phyloP scores from a whole-genome alignment of 306 rosid species.

The cucumber (Cucumis sativus) region DNA sequence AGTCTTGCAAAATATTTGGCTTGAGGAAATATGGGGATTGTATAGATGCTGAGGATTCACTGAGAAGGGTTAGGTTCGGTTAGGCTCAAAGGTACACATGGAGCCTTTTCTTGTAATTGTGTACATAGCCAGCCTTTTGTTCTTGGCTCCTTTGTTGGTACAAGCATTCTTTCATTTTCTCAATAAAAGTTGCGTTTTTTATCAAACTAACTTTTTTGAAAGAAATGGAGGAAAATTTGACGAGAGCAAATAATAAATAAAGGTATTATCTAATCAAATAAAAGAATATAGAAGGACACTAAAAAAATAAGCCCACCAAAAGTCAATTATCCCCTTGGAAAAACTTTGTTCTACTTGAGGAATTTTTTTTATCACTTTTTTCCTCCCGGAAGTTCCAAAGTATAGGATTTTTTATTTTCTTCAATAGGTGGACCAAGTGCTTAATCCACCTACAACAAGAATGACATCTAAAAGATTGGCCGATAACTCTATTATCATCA shows the following conservation, averaged over 20 bases:
- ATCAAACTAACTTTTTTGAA: not conserved
- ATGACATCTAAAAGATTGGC: not conserved
- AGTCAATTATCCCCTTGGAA: not conserved
- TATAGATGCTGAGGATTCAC: not conserved
- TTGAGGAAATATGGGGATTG: not conserved
- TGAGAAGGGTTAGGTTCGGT: not conserved
- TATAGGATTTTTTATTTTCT: not conserved
- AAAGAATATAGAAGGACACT: too few relatives aligned
- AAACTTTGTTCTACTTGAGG: not conserved
- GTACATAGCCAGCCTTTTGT: not conserved
- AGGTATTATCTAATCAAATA: not conserved
- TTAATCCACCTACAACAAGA: not conserved
- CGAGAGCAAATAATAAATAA: not conserved
- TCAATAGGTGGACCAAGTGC: not conserved
- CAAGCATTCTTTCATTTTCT: not conserved
- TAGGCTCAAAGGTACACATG: not conserved
- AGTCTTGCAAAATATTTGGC: not conserved
- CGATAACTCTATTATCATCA: not conserved
- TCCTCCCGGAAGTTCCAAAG: not conserved
- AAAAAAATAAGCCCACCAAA: not conserved
- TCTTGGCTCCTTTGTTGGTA: not conserved
- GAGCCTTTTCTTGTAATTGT: not conserved
- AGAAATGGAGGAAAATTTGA: not conserved
- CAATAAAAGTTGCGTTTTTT: not conserved
- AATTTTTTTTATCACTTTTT: not conserved